These are phyloP conservation scores for Rhododendron mucronatum DNA, from an alignment of 148 eudicot genomes.

Conservation along the genomic window DNA sequence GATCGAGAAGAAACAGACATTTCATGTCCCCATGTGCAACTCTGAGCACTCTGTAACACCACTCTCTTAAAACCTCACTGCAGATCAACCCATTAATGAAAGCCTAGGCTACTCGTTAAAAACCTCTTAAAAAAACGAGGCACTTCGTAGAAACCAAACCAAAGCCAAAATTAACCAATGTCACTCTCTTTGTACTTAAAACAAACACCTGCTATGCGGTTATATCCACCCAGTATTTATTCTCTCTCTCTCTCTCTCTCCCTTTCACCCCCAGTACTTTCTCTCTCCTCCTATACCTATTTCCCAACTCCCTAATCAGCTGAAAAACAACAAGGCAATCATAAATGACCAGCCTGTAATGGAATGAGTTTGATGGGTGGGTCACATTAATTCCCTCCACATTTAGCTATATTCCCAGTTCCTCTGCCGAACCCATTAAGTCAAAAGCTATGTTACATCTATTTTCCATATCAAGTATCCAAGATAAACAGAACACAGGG, in stretches of 20 bases:
- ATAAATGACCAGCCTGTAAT: not conserved
- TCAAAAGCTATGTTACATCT: slow-evolving; percentile 38
- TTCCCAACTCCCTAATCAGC: not conserved
- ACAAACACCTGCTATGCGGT: not conserved
- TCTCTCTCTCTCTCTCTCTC: not conserved
- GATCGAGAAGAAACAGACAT: slow-evolving; percentile 1
- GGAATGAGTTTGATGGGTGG: slow-evolving; percentile 4
- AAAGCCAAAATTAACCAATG: not conserved
- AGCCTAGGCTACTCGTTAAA: not conserved
- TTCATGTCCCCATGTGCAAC: slow-evolving; percentile 8
- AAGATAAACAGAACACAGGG: not conserved
- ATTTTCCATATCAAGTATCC: not conserved
- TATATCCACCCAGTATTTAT: not conserved
- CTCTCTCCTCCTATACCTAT: not conserved
- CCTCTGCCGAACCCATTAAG: slow-evolving; percentile 16
- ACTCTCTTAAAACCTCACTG: not conserved
- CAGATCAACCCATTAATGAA: not conserved
- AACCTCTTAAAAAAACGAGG: not conserved
- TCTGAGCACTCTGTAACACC: slow-evolving; percentile 3
- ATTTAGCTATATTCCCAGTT: not conserved
- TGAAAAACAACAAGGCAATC: not conserved
- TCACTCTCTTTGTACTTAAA: not conserved
- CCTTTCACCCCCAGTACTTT: not conserved
- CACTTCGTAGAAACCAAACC: not conserved
- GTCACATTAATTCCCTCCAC: slow-evolving; percentile 8